These are phyloP conservation scores for Cerrena zonata DNA, from an alignment of 1,284 basidiomycete species.

Conservation along the genomic window DNA sequence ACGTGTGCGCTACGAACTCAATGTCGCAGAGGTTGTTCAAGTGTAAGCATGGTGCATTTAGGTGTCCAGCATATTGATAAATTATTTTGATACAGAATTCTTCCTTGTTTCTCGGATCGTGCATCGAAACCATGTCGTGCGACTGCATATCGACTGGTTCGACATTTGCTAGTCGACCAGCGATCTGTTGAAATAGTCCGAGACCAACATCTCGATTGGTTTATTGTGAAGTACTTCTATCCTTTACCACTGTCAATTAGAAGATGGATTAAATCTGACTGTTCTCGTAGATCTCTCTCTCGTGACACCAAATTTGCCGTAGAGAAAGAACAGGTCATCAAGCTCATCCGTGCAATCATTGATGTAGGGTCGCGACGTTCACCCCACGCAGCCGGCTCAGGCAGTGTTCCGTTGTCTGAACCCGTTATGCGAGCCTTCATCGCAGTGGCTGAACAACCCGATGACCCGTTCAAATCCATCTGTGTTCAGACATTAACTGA, in stretches of 20 bases:
- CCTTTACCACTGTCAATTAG: too few relatives aligned
- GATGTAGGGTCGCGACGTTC: slow-evolving; percentile 58
- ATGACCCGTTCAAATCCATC: slow-evolving; percentile 82
- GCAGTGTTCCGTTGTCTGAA: slow-evolving; percentile 62
- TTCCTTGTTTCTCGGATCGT: slow-evolving; percentile 73
- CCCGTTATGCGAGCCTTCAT: slow-evolving; percentile 82
- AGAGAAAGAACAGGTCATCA: slow-evolving; percentile 93
- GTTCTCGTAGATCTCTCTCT: slow-evolving; percentile 60
- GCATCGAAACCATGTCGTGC: slow-evolving; percentile 75
- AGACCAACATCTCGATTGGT: slow-evolving; percentile 76
- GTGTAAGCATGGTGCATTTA: slow-evolving; percentile 44
- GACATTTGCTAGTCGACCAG: slow-evolving; percentile 72
- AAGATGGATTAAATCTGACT: slow-evolving; percentile 1
- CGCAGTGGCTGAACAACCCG: slow-evolving; percentile 87
- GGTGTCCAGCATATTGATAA: background rate
- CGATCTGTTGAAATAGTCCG: slow-evolving; percentile 57
- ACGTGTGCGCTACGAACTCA: slow-evolving; percentile 73
- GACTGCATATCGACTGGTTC: slow-evolving; percentile 79
- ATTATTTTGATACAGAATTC: slow-evolving; percentile 40
- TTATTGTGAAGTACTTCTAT: slow-evolving; percentile 69
- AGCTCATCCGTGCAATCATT: slow-evolving; percentile 81
- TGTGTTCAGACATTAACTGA: slow-evolving; percentile 89
- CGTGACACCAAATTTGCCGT: slow-evolving; percentile 79
- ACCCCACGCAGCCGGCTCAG: slow-evolving; percentile 35
- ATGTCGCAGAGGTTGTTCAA: slow-evolving; percentile 64